Conservation (phyloP, 2,329 filamentous ascomycete genomes). For the Colletotrichum navitas region DNA sequence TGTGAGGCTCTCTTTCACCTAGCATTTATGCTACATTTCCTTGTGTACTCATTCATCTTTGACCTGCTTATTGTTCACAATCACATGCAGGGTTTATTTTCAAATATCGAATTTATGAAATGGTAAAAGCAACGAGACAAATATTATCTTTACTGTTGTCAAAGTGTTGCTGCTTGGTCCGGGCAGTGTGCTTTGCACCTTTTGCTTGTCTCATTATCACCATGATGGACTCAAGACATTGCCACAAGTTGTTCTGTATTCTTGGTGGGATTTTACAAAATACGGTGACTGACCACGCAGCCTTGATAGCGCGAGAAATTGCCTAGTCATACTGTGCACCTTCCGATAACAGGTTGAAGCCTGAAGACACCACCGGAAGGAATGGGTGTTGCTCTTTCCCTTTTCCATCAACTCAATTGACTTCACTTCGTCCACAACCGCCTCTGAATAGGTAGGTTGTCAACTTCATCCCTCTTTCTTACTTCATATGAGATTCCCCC, state of each 20-base stretch:
- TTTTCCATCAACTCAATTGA: background rate
- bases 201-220: background rate
- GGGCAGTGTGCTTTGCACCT: background rate
- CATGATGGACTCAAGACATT: background rate
- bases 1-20: background rate
- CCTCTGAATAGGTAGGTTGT: background rate
- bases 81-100: too few species aligned
- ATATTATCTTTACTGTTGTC: background rate
- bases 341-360: background rate
- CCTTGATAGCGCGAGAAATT: background rate
- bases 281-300: background rate
- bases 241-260: background rate
- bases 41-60: background rate
- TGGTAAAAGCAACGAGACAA: background rate
- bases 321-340: background rate
- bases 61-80: background rate
- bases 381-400: background rate
- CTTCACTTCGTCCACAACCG: background rate
- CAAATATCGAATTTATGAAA: accelerated
- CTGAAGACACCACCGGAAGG: background rate
- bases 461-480: background rate
- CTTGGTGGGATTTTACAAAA: background rate
- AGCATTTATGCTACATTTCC: background rate
- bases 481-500: background rate
- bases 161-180: background rate